Base-by-base conservation (phyloP, 129 eudicot species). In the Ambrosia trifida region DNA sequence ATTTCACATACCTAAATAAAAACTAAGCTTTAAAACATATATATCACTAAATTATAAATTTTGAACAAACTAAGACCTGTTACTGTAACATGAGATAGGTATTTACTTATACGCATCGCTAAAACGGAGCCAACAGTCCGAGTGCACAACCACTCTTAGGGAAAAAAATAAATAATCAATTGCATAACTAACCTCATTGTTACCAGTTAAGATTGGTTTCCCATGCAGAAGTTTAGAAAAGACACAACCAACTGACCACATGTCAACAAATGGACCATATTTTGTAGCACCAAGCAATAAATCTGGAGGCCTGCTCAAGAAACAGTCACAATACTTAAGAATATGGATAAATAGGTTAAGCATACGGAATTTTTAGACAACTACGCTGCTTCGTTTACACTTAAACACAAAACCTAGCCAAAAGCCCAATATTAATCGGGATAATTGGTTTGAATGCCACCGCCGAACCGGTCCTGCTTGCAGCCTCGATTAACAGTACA, bases 241-340 rank as follows among this genome's bases (percentile, higher is more conserved):
- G 45, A 93, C 83, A 66, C 98, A 93, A 30, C 98, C 98, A 73
- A 90, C 96, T 62, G 96, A 89, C 96, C 98, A 93, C 91, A 94
- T 83, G 83, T 94, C 98, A 70, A 94, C 96, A 78, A 95, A 86
- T 38, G 98, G 96, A 66, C 96, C 96, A 77, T 94, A 94, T 77
- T 74, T 89, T 41, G 98, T 94, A 69, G 88, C 92, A 73, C 98
- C 98, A 69, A 94, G 96, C 70, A 94, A 86, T 86, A 87, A 87
- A 76, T 93, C 98, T 56, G 98, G 98, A 78, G 98, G 98, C 79
- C 98, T 93, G 80, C 40, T 70, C 57, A 83, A 78, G 28, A 72
- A 58, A 32, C 52, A 66, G 38, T 67, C 61, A 56, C 30, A 68
- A 24, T 24, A 24, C 28, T 24, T 24, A 24, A 24, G 28, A 24